These are phyloP conservation scores for Coemansia sp. DNA, from an alignment of 371 early-diverging fungal species.

Conservation along the genomic window DNA sequence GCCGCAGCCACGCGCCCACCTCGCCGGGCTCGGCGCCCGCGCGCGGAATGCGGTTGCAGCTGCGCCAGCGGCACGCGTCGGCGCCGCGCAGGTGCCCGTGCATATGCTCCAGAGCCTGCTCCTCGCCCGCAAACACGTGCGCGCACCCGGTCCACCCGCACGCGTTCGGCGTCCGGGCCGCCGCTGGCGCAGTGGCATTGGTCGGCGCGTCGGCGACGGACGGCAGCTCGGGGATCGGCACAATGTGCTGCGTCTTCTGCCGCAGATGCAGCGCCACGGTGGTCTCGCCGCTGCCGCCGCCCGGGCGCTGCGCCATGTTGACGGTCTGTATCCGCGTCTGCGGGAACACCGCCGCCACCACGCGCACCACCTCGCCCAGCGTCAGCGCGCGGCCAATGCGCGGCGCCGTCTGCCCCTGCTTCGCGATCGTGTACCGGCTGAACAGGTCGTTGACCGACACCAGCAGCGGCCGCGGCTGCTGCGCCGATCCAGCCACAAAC, in stretches of 20 bases:
- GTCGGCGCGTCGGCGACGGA: conserved; percentile 8
- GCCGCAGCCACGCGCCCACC: conserved; percentile 20
- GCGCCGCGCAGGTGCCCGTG: conserved; percentile 14
- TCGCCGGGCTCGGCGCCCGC: neutral
- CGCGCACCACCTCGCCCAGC: conserved; percentile 40
- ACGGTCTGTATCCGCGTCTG: conserved; percentile 26
- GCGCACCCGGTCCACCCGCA: conserved; percentile 39
- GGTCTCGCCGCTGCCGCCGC: conserved; percentile 4
- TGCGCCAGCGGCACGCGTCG: conserved; percentile 43
- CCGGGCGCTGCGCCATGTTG: neutral
- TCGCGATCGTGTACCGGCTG: conserved; percentile 38
- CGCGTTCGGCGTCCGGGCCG: neutral
- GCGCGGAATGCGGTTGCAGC: conserved; percentile 43
- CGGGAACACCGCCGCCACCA: conserved; percentile 45
- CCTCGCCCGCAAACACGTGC: conserved; percentile 22
- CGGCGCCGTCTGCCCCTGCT: conserved; percentile 42
- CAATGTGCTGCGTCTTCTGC: conserved; percentile 21
- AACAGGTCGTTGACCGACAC: conserved; percentile 34
- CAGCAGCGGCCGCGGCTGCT: conserved; percentile 5
- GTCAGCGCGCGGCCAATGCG: conserved; percentile 44
- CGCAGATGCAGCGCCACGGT: conserved; percentile 22
- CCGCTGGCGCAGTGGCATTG: conserved; percentile 4
- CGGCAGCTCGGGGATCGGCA: conserved; percentile 34
- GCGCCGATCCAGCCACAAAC: conserved; percentile 3
- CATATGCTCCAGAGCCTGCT: conserved; percentile 28